Evolutionary conservation across 495 filamentous ascomycete species (phyloP).

Genomic region (Penicillium paxilli): DNA sequence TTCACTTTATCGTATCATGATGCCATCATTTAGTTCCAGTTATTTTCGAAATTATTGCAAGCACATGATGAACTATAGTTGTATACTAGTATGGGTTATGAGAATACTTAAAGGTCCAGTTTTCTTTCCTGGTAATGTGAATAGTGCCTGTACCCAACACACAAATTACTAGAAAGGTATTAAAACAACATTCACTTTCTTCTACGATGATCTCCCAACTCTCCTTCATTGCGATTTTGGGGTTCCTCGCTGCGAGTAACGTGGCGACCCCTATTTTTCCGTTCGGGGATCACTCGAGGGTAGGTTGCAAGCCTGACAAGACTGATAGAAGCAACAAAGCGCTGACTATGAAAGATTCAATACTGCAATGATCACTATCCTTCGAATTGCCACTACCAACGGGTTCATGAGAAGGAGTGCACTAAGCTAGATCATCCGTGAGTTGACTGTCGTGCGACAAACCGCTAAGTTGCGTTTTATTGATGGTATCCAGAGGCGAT

Average conservation of each 20-base stretch:
- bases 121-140: too few relatives aligned
- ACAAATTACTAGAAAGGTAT: too few relatives aligned
- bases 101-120: too few relatives aligned
- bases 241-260: not conserved
- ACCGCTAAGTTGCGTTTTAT: too few relatives aligned
- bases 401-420: not conserved
- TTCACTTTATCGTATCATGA: too few relatives aligned
- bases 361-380: not conserved
- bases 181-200: too few relatives aligned
- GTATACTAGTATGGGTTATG: too few relatives aligned
- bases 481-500: not conserved
- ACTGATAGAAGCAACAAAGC: not conserved
- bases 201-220: not conserved
- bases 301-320: not conserved
- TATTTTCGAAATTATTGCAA: too few relatives aligned
- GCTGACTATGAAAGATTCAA: not conserved
- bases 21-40: too few relatives aligned
- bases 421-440: not conserved
- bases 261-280: not conserved
- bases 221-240: not conserved
- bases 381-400: conserved; percentile 1
- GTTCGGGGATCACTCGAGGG: not conserved
- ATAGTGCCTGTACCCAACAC: too few relatives aligned
- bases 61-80: too few relatives aligned
- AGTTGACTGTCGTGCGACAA: too few relatives aligned